Conservation (phyloP, 352 stramenopile species). For the Phytopythium boreale region DNA sequence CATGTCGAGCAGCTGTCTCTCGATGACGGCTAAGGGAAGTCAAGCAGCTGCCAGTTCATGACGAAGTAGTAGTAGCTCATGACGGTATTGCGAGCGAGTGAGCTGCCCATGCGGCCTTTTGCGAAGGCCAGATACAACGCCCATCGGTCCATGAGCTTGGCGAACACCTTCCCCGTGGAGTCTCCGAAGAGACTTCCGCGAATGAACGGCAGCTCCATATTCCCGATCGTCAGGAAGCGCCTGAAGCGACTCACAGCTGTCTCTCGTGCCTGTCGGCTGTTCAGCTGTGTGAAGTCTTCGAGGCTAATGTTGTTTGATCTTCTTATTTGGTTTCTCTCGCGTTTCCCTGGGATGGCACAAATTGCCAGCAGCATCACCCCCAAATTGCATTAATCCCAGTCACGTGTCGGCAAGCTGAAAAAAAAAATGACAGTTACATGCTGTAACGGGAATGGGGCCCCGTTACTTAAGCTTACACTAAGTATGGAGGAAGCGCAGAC, state of each 20-base stretch:
- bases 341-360: not conserved
- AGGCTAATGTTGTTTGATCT: slow-evolving; percentile 8
- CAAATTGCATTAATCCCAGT: too few species aligned
- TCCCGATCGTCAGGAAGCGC: slow-evolving; percentile 12
- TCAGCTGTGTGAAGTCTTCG: slow-evolving; percentile 9
- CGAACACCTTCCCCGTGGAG: slow-evolving; percentile 1
- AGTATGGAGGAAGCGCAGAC: too few species aligned
- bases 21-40: slow-evolving; percentile 11
- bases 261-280: slow-evolving; percentile 1
- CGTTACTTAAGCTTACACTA: too few species aligned
- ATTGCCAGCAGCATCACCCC: too few species aligned
- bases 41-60: slow-evolving; percentile 15
- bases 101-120: not conserved
- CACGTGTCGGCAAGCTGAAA: too few species aligned
- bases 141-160: slow-evolving; percentile 16
- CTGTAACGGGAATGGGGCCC: too few species aligned
- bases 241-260: slow-evolving; percentile 15
- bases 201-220: slow-evolving; percentile 17
- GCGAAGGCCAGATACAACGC: slow-evolving; percentile 8
- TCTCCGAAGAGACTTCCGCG: slow-evolving; percentile 1
- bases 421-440: too few species aligned
- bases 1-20: slow-evolving; percentile 14
- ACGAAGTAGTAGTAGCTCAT: slow-evolving; percentile 19
- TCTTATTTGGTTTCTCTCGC: not conserved
- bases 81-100: slow-evolving; percentile 6